Conservation (phyloP, 2,329 filamentous ascomycete species). For the Hortaea werneckii region DNA sequence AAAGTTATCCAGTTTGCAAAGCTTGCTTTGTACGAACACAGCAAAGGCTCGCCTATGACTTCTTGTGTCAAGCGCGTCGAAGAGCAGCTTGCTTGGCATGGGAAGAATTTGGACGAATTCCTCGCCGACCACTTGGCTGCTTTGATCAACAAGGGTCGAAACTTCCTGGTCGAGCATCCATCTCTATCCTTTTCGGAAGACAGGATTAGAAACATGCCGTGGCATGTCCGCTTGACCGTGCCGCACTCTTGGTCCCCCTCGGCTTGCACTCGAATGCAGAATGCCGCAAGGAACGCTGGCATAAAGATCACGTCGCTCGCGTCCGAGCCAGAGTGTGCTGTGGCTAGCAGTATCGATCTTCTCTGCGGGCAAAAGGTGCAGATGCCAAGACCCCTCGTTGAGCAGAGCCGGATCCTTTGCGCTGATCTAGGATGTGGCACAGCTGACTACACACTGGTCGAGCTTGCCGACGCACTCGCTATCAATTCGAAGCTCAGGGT, state of each 20-base stretch:
- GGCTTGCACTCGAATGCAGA: conserved; percentile 1
- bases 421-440: conserved; percentile 7
- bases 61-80: too few relatives aligned
- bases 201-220: not conserved
- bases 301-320: conserved; percentile 3
- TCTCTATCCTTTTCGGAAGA: not conserved
- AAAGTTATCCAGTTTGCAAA: too few relatives aligned
- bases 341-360: conserved; percentile 7
- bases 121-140: not conserved
- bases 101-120: not conserved
- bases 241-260: not conserved
- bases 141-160: not conserved
- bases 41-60: too few relatives aligned
- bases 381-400: not conserved
- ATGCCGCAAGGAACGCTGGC: conserved; percentile 6
- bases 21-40: too few relatives aligned
- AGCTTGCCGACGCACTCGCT: conserved; percentile 1
- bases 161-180: not conserved
- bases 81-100: too few relatives aligned
- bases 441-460: conserved; percentile 2
- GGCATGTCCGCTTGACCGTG: not conserved
- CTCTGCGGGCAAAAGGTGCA: not conserved
- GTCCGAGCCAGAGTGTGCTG: conserved; percentile 8
- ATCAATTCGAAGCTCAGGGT: conserved; percentile 2
- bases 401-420: conserved; percentile 4